A percentile compares a stretch with the other conserved stretches of the same genome.
phyloP scores from a whole-genome alignment of 768 basidiomycete genomes.

The Kwoniella sp. region DNA sequence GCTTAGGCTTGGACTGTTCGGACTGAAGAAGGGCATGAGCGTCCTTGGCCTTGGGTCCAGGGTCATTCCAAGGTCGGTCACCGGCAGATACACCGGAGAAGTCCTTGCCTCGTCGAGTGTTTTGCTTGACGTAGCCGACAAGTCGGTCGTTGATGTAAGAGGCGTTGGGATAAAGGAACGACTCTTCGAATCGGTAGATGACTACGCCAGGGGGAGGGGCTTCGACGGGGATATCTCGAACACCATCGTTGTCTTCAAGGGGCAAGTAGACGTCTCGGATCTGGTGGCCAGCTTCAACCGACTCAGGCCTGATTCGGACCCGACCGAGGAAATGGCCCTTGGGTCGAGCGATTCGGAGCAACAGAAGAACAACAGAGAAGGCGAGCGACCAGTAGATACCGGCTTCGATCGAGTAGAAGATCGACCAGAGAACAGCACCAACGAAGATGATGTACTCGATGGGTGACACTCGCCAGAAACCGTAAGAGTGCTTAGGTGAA shows the following conservation, averaged over 20 bases:
- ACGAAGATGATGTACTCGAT: conserved; percentile 87
- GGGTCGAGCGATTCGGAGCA: conserved; percentile 83
- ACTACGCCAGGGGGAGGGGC: conserved; percentile 83
- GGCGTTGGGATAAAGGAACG: conserved; percentile 65
- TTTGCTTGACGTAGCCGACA: conserved; percentile 76
- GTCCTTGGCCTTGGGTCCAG: conserved; percentile 66
- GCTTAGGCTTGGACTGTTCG: conserved; percentile 65
- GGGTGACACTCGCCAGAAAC: conserved; percentile 91
- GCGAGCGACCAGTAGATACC: conserved; percentile 70
- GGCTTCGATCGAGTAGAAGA: conserved; percentile 91
- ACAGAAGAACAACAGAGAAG: conserved; percentile 75
- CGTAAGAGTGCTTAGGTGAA: conserved; percentile 75
- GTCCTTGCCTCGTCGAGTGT: conserved; percentile 76
- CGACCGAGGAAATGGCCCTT: conserved; percentile 88
- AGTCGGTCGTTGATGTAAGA: conserved; percentile 66
- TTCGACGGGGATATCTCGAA: conserved; percentile 70
- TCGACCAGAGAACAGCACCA: conserved; percentile 81
- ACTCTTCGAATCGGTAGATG: conserved; percentile 90
- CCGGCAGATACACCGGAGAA: conserved; percentile 64
- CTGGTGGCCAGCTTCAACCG: conserved; percentile 44
- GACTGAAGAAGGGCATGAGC: conserved; percentile 57
- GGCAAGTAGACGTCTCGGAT: conserved; percentile 83
- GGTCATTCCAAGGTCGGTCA: conserved; percentile 94
- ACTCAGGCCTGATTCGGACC: conserved; percentile 60
- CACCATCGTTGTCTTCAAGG: conserved; percentile 60